Conservation (phyloP, 495 filamentous ascomycete genomes). For the Hypoxylon rickii region DNA sequence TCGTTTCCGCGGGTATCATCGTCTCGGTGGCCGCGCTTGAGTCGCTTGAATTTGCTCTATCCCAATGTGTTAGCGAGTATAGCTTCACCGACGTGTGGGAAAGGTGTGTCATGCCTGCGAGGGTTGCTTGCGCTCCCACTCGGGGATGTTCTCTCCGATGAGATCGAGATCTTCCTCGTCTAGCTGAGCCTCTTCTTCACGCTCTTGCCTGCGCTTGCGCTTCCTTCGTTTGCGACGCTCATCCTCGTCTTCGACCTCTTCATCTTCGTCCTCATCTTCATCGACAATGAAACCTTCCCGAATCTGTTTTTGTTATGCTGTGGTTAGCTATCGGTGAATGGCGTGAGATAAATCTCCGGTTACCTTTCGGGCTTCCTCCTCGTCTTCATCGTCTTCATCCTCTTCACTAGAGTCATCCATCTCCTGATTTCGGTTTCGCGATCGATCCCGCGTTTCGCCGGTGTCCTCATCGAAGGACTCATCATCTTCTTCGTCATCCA, state of each 20-base stretch:
- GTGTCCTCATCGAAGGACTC: slow-evolving; percentile 85
- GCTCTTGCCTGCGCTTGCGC: slow-evolving; percentile 69
- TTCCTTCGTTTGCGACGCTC: slow-evolving; percentile 67
- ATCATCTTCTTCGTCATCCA: slow-evolving; percentile 90
- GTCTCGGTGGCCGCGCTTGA: slow-evolving; percentile 90
- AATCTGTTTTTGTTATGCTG: slow-evolving; percentile 55
- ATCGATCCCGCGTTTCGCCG: slow-evolving; percentile 58
- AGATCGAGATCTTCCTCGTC: slow-evolving; percentile 97
- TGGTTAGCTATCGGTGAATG: slow-evolving; percentile 3
- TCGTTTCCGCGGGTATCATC: slow-evolving; percentile 62
- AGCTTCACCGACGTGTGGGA: neutral
- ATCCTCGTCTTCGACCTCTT: slow-evolving; percentile 65
- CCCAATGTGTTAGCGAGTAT: slow-evolving; percentile 32
- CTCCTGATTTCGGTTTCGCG: slow-evolving; percentile 48
- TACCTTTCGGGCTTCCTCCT: slow-evolving; percentile 68
- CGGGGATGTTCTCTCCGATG: slow-evolving; percentile 77
- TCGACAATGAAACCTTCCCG: slow-evolving; percentile 96
- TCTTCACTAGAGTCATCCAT: slow-evolving; percentile 95
- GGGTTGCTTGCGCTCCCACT: slow-evolving; percentile 65
- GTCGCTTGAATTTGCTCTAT: slow-evolving; percentile 88
- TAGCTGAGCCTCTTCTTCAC: slow-evolving; percentile 84
- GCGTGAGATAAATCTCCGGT: neutral
- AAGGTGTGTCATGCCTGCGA: slow-evolving; percentile 61
- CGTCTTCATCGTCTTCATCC: slow-evolving; percentile 93
- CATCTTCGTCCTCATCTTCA: slow-evolving; percentile 80